A percentile compares a stretch with the other conserved stretches of the same genome.
These are phyloP conservation scores for Tetracladium setigerum DNA, from an alignment of 495 filamentous ascomycete species.

Conservation along the genomic window DNA sequence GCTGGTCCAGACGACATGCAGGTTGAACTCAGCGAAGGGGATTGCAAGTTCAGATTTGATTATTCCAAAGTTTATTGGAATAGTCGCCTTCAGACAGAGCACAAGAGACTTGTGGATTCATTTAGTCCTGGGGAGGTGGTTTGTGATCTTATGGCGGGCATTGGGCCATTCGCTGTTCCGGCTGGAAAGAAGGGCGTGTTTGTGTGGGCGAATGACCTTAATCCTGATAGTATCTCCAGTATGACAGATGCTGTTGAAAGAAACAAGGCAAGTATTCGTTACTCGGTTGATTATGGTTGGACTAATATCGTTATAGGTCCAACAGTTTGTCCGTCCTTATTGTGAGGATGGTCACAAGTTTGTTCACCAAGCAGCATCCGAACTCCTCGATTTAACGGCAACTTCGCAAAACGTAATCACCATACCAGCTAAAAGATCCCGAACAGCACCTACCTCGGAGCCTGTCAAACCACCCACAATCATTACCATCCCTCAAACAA, in stretches of 20 bases:
- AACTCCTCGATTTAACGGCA: constrained; percentile 46
- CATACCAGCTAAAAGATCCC: constrained; percentile 29
- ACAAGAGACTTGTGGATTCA: constrained; percentile 66
- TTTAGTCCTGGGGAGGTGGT: constrained; percentile 84
- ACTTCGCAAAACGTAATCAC: constrained; percentile 38
- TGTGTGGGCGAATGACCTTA: constrained; percentile 95
- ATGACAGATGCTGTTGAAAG: constrained; percentile 59
- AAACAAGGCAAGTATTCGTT: constrained; percentile 58
- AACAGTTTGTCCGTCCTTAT: constrained; percentile 65
- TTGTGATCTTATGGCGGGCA: constrained; percentile 95
- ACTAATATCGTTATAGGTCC: constrained; percentile 39
- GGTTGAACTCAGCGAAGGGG: constrained; percentile 61
- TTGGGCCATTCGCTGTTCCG: constrained; percentile 91
- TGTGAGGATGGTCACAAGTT: constrained; percentile 76
- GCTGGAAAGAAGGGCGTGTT: constrained; percentile 86
- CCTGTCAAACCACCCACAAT: constrained; percentile 31
- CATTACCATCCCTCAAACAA: constrained; percentile 54
- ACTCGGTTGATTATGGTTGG: background rate
- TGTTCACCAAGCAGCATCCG: constrained; percentile 58
- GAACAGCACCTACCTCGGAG: constrained; percentile 19
- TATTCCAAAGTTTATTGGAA: constrained; percentile 98
- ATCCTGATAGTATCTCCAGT: constrained; percentile 73
- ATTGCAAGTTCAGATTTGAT: constrained; percentile 61
- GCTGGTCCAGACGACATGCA: constrained; percentile 71
- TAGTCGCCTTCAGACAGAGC: constrained; percentile 78